These are phyloP conservation scores for Pichia norvegensis DNA, from an alignment of 1,139 yeast genomes.

Conservation along the genomic window DNA sequence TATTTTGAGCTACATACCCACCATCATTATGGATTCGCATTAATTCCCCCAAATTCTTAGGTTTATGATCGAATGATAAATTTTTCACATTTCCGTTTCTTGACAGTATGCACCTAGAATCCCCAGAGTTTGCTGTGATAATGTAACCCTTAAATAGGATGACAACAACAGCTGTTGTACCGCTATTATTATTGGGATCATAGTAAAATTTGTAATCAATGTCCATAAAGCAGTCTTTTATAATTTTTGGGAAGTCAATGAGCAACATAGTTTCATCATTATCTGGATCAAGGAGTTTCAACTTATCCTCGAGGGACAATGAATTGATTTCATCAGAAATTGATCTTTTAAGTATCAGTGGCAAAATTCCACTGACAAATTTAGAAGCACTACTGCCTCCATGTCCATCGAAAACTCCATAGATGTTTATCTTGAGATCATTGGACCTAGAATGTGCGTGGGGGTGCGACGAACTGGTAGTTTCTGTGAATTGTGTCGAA, in stretches of 20 bases:
- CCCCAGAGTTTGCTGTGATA: slow-evolving; percentile 66
- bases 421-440: slow-evolving; percentile 40
- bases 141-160: slow-evolving; percentile 44
- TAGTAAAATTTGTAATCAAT: slow-evolving; percentile 48
- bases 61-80: slow-evolving; percentile 69
- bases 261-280: slow-evolving; percentile 16
- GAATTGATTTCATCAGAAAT: slow-evolving; percentile 14
- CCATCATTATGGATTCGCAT: slow-evolving; percentile 67
- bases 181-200: slow-evolving; percentile 43
- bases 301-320: slow-evolving; percentile 14
- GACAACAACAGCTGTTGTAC: slow-evolving; percentile 61
- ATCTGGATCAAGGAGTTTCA: slow-evolving; percentile 11
- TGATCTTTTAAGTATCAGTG: slow-evolving; percentile 16
- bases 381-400: slow-evolving; percentile 62
- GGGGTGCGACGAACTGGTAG: neutral
- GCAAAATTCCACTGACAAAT: slow-evolving; percentile 41
- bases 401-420: slow-evolving; percentile 77
- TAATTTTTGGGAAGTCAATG: slow-evolving; percentile 28
- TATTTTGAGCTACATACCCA: slow-evolving; percentile 58
- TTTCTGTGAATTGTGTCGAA: neutral
- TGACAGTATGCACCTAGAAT: slow-evolving; percentile 60
- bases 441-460: neutral
- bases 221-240: slow-evolving; percentile 49
- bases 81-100: slow-evolving; percentile 48
- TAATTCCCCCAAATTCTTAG: slow-evolving; percentile 66